A percentile compares a stretch with the other conserved stretches of the same genome.
Conservation (phyloP, 2,329 filamentous ascomycete genomes). For the Fusarium acutatum region DNA sequence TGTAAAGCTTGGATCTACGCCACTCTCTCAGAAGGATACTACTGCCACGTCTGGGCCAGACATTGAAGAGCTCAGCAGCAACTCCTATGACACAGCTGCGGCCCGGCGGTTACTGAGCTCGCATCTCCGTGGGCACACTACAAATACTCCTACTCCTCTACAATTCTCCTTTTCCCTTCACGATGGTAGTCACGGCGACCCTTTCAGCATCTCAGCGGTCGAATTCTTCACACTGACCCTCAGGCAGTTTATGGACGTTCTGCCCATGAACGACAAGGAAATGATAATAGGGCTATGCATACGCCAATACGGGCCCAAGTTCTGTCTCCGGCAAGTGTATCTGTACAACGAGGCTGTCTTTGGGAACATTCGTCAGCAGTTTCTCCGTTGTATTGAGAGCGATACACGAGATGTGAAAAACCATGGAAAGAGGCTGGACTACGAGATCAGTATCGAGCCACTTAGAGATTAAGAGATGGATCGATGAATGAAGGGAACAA, state of each 20-base stretch:
- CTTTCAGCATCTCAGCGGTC: not conserved
- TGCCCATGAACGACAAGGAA: constrained; percentile 17
- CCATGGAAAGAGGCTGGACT: constrained; percentile 10
- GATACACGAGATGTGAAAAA: not conserved
- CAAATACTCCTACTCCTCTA: not conserved
- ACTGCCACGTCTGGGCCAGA: not conserved
- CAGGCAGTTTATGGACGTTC: not conserved
- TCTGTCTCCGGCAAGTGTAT: constrained; percentile 7
- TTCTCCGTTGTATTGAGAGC: not conserved
- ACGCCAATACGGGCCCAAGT: not conserved
- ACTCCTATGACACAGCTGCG: not conserved
- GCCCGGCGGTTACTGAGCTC: not conserved
- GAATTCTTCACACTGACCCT: constrained; percentile 11
- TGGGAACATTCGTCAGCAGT: constrained; percentile 4
- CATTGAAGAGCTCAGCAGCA: not conserved
- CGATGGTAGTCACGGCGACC: not conserved
- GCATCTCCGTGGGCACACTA: not conserved
- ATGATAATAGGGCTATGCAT: constrained; percentile 6
- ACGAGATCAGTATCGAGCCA: constrained; percentile 19
- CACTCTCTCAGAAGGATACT: not conserved
- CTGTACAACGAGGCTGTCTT: constrained; percentile 21
- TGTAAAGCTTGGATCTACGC: not conserved
- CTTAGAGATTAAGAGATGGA: not conserved
- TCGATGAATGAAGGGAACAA: not conserved
- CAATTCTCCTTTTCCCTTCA: constrained; percentile 11